Evolutionary conservation across 2,329 filamentous ascomycete species (phyloP).

Genomic region (Aspergillus japonicus): DNA sequence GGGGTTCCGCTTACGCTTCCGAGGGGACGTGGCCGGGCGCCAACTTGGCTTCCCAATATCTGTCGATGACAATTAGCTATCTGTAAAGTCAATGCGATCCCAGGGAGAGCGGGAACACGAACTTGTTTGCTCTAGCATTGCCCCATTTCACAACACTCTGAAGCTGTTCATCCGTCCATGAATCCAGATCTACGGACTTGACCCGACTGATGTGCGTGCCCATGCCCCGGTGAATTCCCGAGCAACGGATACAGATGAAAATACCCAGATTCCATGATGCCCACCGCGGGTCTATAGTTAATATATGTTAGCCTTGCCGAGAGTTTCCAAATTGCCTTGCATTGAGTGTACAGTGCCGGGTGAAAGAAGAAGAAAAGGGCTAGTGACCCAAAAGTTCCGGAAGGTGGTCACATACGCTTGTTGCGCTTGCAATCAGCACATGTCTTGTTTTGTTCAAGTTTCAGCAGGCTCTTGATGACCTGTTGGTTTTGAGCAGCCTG

Average conservation of each 20-base stretch:
- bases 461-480: conserved; percentile 91
- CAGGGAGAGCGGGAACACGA: conserved; percentile 20
- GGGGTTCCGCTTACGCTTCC: conserved; percentile 60
- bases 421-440: conserved; percentile 99
- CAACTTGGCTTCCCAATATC: conserved; percentile 92
- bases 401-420: conserved; percentile 67
- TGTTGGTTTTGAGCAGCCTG: conserved; percentile 89
- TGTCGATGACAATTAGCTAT: conserved; percentile 27
- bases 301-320: conserved; percentile 17
- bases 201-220: conserved; percentile 97
- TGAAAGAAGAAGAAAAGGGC: background rate
- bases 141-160: conserved; percentile 94
- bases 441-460: conserved; percentile 91
- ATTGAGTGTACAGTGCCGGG: background rate
- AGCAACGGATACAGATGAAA: conserved; percentile 97
- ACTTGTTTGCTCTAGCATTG: conserved; percentile 94
- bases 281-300: conserved; percentile 81
- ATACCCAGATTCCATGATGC: conserved; percentile 98
- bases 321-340: background rate
- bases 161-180: conserved; percentile 97
- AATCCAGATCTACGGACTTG: conserved; percentile 95
- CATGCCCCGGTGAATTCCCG: conserved; percentile 97
- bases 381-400: conserved; percentile 9
- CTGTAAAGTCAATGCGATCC: conserved; percentile 6
- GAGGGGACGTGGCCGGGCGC: conserved; percentile 88